These are phyloP conservation scores for Talaromyces sp. DNA, from an alignment of 2,329 filamentous ascomycete species.

Conservation along the genomic window DNA sequence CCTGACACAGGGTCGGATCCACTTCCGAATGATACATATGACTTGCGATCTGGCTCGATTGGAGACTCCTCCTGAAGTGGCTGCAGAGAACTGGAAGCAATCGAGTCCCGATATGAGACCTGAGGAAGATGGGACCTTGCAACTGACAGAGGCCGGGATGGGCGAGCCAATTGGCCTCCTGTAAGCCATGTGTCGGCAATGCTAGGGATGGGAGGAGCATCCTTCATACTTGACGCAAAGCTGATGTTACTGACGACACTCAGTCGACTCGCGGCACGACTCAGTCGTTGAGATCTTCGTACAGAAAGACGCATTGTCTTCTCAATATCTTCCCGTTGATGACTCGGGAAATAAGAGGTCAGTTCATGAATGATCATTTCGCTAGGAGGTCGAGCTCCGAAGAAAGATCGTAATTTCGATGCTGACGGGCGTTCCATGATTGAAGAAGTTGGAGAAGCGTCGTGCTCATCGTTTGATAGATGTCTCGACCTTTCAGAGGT, in stretches of 20 bases:
- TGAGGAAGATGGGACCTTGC: slow-evolving; percentile 59
- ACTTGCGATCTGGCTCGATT: slow-evolving; percentile 84
- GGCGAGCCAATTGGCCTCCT: slow-evolving; percentile 52
- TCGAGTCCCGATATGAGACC: slow-evolving; percentile 75
- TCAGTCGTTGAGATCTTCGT: slow-evolving; percentile 83
- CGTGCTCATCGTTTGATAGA: slow-evolving; percentile 30
- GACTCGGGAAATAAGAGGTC: slow-evolving; percentile 95
- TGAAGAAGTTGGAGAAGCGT: slow-evolving; percentile 26
- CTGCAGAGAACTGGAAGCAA: slow-evolving; percentile 84
- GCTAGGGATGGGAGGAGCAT: slow-evolving; percentile 90
- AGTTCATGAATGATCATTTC: slow-evolving; percentile 96
- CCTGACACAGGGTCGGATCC: slow-evolving; percentile 65
- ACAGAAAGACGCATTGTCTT: slow-evolving; percentile 91
- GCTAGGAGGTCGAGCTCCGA: slow-evolving; percentile 87
- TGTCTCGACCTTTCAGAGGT: slow-evolving; percentile 35
- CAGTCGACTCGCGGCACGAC: slow-evolving; percentile 86
- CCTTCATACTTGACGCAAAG: slow-evolving; percentile 85
- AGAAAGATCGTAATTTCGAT: slow-evolving; percentile 62
- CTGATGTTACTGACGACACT: slow-evolving; percentile 93
- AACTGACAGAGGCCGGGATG: slow-evolving; percentile 60
- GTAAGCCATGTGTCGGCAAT: slow-evolving; percentile 92
- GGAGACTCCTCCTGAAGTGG: slow-evolving; percentile 83
- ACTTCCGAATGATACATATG: slow-evolving; percentile 74
- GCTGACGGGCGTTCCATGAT: slow-evolving; percentile 24
- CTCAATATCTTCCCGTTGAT: slow-evolving; percentile 91